These are phyloP conservation scores for Porcisia hertigi DNA, from an alignment of 208 protist species.

Conservation along the genomic window DNA sequence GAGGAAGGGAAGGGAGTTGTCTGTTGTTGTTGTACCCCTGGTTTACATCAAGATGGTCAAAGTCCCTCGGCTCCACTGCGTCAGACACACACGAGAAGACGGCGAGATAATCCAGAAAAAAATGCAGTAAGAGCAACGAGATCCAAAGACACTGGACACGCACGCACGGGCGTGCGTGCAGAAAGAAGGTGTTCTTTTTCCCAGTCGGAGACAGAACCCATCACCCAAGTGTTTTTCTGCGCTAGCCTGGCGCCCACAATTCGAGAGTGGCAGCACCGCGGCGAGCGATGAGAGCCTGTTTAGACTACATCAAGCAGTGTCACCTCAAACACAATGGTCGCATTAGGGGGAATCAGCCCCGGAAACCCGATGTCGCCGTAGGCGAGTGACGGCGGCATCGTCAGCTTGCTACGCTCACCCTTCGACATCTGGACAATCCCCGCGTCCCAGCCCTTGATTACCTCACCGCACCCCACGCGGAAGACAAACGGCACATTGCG, in stretches of 20 bases:
- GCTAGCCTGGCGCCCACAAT: not conserved
- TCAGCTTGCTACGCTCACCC: slow-evolving; percentile 92
- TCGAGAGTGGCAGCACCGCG: not conserved
- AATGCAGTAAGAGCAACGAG: not conserved
- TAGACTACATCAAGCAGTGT: slow-evolving; percentile 86
- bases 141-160: not conserved
- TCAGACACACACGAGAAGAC: not conserved
- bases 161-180: not conserved
- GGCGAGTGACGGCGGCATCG: slow-evolving; percentile 86
- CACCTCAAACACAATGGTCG: slow-evolving; percentile 92
- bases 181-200: not conserved
- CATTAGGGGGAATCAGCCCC: slow-evolving; percentile 87
- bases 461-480: slow-evolving; percentile 89
- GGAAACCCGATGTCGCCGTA: slow-evolving; percentile 91
- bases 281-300: not conserved
- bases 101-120: not conserved
- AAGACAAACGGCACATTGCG: slow-evolving; percentile 94
- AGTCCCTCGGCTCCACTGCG: not conserved
- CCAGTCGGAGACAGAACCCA: not conserved
- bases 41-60: slow-evolving; percentile 7
- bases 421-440: slow-evolving; percentile 94
- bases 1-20: too few species aligned
- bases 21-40: not conserved
- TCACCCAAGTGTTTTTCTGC: not conserved
- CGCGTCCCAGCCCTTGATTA: slow-evolving; percentile 94